These are phyloP conservation scores for Coemansia sp. DNA, from an alignment of 192 early-diverging fungal species.

Conservation along the genomic window DNA sequence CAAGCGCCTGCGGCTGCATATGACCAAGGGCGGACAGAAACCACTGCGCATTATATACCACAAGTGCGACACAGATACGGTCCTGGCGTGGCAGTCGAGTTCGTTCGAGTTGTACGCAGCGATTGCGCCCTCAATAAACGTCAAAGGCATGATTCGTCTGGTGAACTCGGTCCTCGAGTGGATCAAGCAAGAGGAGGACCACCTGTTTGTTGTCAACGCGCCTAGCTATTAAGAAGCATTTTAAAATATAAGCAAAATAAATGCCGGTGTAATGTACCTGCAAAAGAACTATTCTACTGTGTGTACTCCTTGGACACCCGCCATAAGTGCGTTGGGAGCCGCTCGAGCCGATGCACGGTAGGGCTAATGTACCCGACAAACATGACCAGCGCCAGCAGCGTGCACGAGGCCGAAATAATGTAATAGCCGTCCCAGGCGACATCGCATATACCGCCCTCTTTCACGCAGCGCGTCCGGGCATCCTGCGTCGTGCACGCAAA, in stretches of 20 bases:
- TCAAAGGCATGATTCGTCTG: constrained; percentile 60
- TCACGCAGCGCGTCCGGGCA: constrained; percentile 59
- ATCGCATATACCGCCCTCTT: constrained; percentile 66
- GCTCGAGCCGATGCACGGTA: constrained; percentile 59
- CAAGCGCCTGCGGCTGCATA: constrained; percentile 52
- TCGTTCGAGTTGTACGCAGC: constrained; percentile 76
- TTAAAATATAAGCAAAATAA: neutral
- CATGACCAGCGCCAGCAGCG: constrained; percentile 64
- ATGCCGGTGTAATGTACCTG: neutral
- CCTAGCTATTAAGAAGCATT: constrained; percentile 60
- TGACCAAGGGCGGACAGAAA: constrained; percentile 20
- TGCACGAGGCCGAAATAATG: constrained; percentile 66
- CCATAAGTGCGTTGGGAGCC: constrained; percentile 45
- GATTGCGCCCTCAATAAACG: constrained; percentile 60
- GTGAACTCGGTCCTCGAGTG: constrained; percentile 71
- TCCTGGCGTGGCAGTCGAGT: constrained; percentile 54
- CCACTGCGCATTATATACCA: constrained; percentile 40
- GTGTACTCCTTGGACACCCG: constrained; percentile 42
- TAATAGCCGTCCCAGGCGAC: constrained; percentile 86
- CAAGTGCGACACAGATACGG: constrained; percentile 11
- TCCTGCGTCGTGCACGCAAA: constrained; percentile 67
- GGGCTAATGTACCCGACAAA: constrained; percentile 63
- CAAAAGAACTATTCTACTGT: constrained; percentile 5
- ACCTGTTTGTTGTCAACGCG: constrained; percentile 69
- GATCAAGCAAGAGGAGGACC: constrained; percentile 75